Evolutionary conservation across 2,329 filamentous ascomycete species (phyloP).

Genomic region (Trichophyton benhamiae): DNA sequence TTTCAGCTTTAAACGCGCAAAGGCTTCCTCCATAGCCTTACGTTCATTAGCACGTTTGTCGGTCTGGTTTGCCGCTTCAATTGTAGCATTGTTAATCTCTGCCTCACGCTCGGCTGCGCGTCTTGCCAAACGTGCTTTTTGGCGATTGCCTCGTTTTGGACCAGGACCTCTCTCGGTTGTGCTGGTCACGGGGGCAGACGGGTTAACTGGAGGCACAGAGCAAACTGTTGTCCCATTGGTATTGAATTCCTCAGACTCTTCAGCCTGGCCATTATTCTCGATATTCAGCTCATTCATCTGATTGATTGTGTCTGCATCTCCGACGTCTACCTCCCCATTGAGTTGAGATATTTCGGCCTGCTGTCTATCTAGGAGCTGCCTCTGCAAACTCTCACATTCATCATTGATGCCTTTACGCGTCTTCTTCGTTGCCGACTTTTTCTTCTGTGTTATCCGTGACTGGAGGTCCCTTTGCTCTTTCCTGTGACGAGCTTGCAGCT

Average conservation of each 20-base stretch:
- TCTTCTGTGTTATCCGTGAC: conserved; percentile 78
- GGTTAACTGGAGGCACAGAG: conserved; percentile 5
- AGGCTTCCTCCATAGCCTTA: conserved; percentile 54
- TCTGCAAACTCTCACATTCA: conserved; percentile 48
- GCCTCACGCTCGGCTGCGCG: conserved; percentile 75
- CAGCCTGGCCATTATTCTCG: conserved; percentile 11
- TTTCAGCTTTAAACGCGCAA: conserved; percentile 50
- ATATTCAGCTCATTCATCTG: conserved; percentile 19
- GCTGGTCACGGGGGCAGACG: neutral
- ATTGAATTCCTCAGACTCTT: conserved; percentile 1
- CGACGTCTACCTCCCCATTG: conserved; percentile 23
- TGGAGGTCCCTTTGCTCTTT: conserved; percentile 84
- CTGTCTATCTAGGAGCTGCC: conserved; percentile 44
- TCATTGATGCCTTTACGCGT: conserved; percentile 57
- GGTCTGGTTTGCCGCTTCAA: conserved; percentile 63
- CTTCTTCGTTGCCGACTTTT: conserved; percentile 87
- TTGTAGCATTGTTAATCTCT: conserved; percentile 52
- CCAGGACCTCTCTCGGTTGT: neutral
- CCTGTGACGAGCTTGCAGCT: conserved; percentile 65
- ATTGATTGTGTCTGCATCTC: conserved; percentile 18
- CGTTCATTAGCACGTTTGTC: conserved; percentile 61
- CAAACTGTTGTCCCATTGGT: neutral
- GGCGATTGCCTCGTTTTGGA: conserved; percentile 69
- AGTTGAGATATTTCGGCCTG: conserved; percentile 38
- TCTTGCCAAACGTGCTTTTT: conserved; percentile 81